Evolutionary conservation across 768 basidiomycete species (phyloP).

Genomic region (Boletus edulis): DNA sequence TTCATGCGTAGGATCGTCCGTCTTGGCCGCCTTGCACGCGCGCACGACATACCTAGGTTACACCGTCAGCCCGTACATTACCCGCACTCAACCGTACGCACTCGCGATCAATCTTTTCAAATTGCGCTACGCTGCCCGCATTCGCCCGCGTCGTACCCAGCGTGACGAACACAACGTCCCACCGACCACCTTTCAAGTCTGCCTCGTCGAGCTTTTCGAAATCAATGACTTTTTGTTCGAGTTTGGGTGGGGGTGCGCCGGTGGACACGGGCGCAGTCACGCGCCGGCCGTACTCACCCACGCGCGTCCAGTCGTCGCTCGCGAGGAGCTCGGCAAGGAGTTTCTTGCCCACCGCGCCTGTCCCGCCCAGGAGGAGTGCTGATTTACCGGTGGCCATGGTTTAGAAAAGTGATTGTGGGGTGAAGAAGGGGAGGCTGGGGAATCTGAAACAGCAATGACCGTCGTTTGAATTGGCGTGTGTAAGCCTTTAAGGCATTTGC

Average conservation of each 20-base stretch:
- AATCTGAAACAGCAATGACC: too few species aligned
- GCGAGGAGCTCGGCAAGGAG: constrained; percentile 62
- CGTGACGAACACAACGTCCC: constrained; percentile 78
- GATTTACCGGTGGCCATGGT: constrained; percentile 26
- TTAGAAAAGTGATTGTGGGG: too few species aligned
- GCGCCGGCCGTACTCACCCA: constrained; percentile 70
- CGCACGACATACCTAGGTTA: constrained; percentile 64
- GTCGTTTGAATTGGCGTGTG: too few species aligned
- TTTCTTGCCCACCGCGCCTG: constrained; percentile 64
- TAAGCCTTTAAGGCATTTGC: too few species aligned
- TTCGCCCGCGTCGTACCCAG: constrained; percentile 61
- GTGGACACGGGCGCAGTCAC: constrained; percentile 34
- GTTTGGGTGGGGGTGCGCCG: constrained; percentile 7
- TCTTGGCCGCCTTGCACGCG: constrained; percentile 63
- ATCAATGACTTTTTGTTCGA: constrained; percentile 65
- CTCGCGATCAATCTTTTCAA: constrained; percentile 79
- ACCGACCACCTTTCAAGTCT: constrained; percentile 51
- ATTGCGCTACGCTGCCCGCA: constrained; percentile 64
- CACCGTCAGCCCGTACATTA: background rate
- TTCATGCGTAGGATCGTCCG: constrained; percentile 38
- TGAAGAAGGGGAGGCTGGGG: too few species aligned
- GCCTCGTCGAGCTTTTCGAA: constrained; percentile 62
- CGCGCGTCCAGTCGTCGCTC: constrained; percentile 50
- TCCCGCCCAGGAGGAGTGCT: constrained; percentile 75
- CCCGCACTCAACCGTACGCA: constrained; percentile 30